Evolutionary conservation across 345 rosid species (phyloP), one percentile per base, ranked within the genome.

Genomic region (Erucastrum elatum): DNA sequence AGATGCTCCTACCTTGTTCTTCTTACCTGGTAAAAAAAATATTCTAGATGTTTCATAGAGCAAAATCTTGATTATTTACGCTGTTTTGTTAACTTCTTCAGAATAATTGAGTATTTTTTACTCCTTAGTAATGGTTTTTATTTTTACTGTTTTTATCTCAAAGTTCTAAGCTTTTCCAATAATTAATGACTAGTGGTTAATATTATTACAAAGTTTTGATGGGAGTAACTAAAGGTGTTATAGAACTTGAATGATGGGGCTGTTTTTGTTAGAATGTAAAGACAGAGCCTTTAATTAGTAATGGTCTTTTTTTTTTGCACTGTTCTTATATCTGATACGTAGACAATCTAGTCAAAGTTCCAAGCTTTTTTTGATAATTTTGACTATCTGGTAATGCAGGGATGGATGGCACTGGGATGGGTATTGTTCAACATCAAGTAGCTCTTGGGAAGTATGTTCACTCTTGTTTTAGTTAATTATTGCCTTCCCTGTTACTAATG

Each of bases 391-490:
- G 64, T 44, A 26, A 35, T 44, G 66, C 84, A 88, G 91, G 95
- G 75, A 55, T 92, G 10, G 96, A 92, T 83, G 96, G 94, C 55
- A 83, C 88, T 75, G 98, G 98, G 68, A 81, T 83, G 82, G 97
- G 96, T 62, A 91, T 94, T 53, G 83, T 82, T 76, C 86, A 91
- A 88, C 97, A 94, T 73, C 95, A 92, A 72, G 87, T 87, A 83
- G 85, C 97, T 75, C 90, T 94, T 29, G 97, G 98, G 74, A 92
- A 81, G 97, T 94, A 86, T 83, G 96, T 84, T 78, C 37, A 59
- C 12, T 67, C 41, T 5, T 15, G 9, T 25, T 66, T 17, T 12
- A 39, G 55, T 41, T 56, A n/a, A 17, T 78, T 29, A 27, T 27
- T 27, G 3, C 26, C 21, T 33, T 78, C 49, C 74, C 21, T 72